Conservation (phyloP, 2,329 filamentous ascomycete genomes). For the Neoascochyta sp. region DNA sequence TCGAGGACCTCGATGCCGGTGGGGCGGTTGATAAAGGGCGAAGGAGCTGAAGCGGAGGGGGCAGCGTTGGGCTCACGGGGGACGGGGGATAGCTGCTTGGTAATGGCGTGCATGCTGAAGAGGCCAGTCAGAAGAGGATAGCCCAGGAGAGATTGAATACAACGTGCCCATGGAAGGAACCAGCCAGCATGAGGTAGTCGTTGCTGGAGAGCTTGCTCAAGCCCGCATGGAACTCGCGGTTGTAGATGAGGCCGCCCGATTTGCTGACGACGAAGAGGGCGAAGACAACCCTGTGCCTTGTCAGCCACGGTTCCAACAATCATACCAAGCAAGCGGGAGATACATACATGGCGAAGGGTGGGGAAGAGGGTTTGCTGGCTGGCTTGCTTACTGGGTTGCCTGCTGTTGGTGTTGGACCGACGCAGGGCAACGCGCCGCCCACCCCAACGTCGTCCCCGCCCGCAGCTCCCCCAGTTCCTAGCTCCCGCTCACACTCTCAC, state of each 20-base stretch:
- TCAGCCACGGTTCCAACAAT: slow-evolving; percentile 9
- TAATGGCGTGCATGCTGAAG: slow-evolving; percentile 61
- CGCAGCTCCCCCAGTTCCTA: slow-evolving; percentile 4
- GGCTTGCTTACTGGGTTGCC: background rate
- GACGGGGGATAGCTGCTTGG: slow-evolving; percentile 41
- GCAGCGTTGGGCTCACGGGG: slow-evolving; percentile 24
- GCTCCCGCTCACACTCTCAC: no score
- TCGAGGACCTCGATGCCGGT: slow-evolving; percentile 90
- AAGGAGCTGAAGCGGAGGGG: slow-evolving; percentile 17
- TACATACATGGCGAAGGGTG: slow-evolving; percentile 13
- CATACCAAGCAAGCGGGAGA: background rate
- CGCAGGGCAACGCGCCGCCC: slow-evolving; percentile 7
- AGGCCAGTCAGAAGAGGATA: background rate
- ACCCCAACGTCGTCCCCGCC: slow-evolving; percentile 5
- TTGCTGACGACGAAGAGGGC: slow-evolving; percentile 98
- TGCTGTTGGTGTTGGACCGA: slow-evolving; percentile 4
- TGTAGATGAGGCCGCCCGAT: slow-evolving; percentile 92
- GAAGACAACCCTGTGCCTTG: slow-evolving; percentile 75
- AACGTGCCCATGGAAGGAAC: slow-evolving; percentile 87
- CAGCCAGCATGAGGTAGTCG: slow-evolving; percentile 93
- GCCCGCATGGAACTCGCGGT: slow-evolving; percentile 84
- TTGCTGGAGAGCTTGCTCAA: slow-evolving; percentile 89
- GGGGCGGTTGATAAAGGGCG: slow-evolving; percentile 42
- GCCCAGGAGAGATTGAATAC: no score
- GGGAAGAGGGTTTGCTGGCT: background rate